Base-by-base conservation (phyloP, 768 basidiomycete genomes). In the Macrolepiota fuliginosa region DNA sequence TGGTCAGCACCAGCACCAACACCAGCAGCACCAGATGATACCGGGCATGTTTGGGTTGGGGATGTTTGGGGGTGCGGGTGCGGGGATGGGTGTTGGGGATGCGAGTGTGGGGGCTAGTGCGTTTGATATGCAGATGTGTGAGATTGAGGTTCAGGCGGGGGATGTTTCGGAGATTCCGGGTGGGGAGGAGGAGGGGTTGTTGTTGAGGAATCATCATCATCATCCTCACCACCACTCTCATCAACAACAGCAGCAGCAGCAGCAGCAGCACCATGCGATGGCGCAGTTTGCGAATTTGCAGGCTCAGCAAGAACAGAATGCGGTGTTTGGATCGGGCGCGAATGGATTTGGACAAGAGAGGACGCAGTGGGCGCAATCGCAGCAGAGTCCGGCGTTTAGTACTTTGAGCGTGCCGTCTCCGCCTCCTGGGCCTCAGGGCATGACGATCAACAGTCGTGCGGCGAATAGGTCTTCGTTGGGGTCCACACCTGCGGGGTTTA, bases 101-200 rank as follows among this genome's bases (percentile, higher is more conserved):
- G 29, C 29, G 24, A 67, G 75, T 66, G 70, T 69, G 7, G 68
- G 27, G 62, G 65, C 4, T 63, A 53, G n/a, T 25, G 70, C 77
- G 32, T 75, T 80, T 32, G 78, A 85, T 69, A 78, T 85, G 62
- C 76, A 76, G 63, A 81, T 83, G 74, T 88, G 82, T 64, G 84
- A 85, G 69, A 79, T 87, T 35, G 87, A 87, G 74, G 80, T 88
- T 35, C 74, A 73, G 24, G 86, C 84, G 2, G 74, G 75, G 47
- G 78, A 73, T 46, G 71, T 86, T 58, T 79, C 79, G 51, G 84
- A 85, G 51, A 81, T 86, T 37, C 75, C 77, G 53, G 83, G 83
- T 25, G 83, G 84, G 63, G 83, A 86, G 67, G 84, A 84, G 62
- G 85, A 85, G 15, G 73, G 86, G 37, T 71, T 84, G 29, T 74